These are phyloP conservation scores for Penicillium italicum DNA, from an alignment of 2,329 filamentous ascomycete species.

Conservation along the genomic window DNA sequence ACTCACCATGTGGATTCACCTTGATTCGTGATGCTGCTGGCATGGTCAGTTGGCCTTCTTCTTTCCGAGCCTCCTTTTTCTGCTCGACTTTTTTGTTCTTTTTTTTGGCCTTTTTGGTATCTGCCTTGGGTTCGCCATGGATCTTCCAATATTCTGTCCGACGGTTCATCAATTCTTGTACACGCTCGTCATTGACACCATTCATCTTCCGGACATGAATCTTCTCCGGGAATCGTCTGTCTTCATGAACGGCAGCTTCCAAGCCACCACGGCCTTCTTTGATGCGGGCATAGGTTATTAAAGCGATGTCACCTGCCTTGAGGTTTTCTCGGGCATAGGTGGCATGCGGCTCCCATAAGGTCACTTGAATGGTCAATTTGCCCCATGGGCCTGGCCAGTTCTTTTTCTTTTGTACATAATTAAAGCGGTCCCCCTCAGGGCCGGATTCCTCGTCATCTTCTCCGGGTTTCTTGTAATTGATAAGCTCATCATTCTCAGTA, in stretches of 20 bases:
- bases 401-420: constrained; percentile 47
- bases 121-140: constrained; percentile 40
- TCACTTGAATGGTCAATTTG: constrained; percentile 66
- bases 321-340: constrained; percentile 55
- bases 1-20: constrained; percentile 44
- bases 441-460: constrained; percentile 34
- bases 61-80: constrained; percentile 27
- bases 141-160: constrained; percentile 61
- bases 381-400: constrained; percentile 73
- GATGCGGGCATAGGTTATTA: constrained; percentile 68
- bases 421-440: constrained; percentile 54
- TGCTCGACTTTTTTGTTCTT: constrained; percentile 30
- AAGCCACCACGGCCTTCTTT: constrained; percentile 59
- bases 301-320: constrained; percentile 59
- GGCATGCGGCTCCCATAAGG: constrained; percentile 67
- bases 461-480: constrained; percentile 44
- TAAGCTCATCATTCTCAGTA: constrained; percentile 66
- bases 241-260: constrained; percentile 69
- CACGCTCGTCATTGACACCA: constrained; percentile 43
- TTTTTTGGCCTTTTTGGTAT: constrained; percentile 39
- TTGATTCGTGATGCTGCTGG: constrained; percentile 26
- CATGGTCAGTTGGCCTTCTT: constrained; percentile 31
- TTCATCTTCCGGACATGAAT: constrained; percentile 58
- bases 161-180: constrained; percentile 59
- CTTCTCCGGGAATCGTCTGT: constrained; percentile 51